Percentiles rank a stretch among this genome's conserved stretches.
Evolutionary conservation across 1,284 basidiomycete species (phyloP).

Genomic region (Chalciporus sp.): DNA sequence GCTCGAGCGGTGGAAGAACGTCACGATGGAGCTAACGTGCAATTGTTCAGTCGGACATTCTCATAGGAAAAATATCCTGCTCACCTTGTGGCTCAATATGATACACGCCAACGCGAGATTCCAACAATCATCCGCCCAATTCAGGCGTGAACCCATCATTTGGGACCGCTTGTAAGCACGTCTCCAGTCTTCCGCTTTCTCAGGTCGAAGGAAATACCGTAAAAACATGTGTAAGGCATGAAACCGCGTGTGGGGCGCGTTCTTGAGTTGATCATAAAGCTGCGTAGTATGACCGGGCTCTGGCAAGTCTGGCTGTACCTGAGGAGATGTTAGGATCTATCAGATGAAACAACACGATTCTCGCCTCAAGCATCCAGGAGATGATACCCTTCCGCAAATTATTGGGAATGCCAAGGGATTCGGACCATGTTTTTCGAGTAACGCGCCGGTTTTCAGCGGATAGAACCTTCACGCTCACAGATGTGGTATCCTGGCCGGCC

Average conservation of each 20-base stretch:
- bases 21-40: constrained; percentile 59
- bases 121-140: constrained; percentile 43
- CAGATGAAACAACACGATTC: background rate
- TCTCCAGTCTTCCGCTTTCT: constrained; percentile 18
- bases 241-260: constrained; percentile 58
- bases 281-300: constrained; percentile 29
- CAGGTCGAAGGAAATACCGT: constrained; percentile 44
- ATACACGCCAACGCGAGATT: constrained; percentile 57
- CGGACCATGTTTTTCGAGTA: constrained; percentile 14
- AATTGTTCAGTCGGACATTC: background rate
- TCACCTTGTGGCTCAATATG: constrained; percentile 59
- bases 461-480: background rate
- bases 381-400: constrained; percentile 37
- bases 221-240: constrained; percentile 60
- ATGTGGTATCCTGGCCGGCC: background rate
- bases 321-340: background rate
- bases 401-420: constrained; percentile 30
- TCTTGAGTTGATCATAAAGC: constrained; percentile 53
- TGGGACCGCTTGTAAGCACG: background rate
- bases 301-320: constrained; percentile 23
- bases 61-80: background rate
- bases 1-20: constrained; percentile 53
- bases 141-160: background rate
- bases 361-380: constrained; percentile 47
- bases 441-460: background rate